phyloP scores from a whole-genome alignment of 2,329 filamentous ascomycete genomes.

The Teratosphaeria pseudoeucalypti region DNA sequence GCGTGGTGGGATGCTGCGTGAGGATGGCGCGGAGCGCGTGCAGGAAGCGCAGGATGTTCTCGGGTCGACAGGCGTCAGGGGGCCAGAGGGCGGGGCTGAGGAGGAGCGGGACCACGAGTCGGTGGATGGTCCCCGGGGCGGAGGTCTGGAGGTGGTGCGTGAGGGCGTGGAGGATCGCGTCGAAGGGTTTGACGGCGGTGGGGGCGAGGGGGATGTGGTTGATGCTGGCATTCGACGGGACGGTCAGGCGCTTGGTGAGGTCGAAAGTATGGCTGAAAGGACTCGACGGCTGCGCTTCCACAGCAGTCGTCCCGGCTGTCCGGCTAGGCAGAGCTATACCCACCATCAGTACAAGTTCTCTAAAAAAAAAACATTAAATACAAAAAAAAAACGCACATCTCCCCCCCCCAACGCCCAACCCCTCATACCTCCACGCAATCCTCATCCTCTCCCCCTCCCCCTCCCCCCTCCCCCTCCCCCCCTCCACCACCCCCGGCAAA shows the following conservation, averaged over 20 bases:
- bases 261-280: conserved; percentile 45
- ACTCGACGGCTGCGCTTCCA: neutral
- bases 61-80: conserved; percentile 56
- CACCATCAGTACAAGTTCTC: conserved; percentile 8
- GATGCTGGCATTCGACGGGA: conserved; percentile 31
- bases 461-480: conserved; percentile 23
- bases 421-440: conserved; percentile 96
- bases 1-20: conserved; percentile 51
- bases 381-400: conserved; percentile 45
- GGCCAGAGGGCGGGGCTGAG: conserved; percentile 81
- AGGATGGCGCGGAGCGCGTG: conserved; percentile 68
- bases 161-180: conserved; percentile 51
- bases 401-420: conserved; percentile 59
- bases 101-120: conserved; percentile 73
- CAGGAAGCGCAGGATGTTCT: conserved; percentile 67
- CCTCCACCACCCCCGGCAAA: conserved; percentile 58
- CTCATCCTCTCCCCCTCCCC: conserved; percentile 68
- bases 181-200: conserved; percentile 53
- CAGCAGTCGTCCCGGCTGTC: conserved; percentile 1
- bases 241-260: conserved; percentile 38
- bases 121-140: conserved; percentile 56
- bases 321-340: conserved; percentile 21
- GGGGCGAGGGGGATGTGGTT: conserved; percentile 49
- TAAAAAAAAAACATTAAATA: conserved; percentile 4
- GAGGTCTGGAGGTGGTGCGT: conserved; percentile 47